phyloP scores from a whole-genome alignment of 2,329 filamentous ascomycete species.

The Basipetospora sp. region DNA sequence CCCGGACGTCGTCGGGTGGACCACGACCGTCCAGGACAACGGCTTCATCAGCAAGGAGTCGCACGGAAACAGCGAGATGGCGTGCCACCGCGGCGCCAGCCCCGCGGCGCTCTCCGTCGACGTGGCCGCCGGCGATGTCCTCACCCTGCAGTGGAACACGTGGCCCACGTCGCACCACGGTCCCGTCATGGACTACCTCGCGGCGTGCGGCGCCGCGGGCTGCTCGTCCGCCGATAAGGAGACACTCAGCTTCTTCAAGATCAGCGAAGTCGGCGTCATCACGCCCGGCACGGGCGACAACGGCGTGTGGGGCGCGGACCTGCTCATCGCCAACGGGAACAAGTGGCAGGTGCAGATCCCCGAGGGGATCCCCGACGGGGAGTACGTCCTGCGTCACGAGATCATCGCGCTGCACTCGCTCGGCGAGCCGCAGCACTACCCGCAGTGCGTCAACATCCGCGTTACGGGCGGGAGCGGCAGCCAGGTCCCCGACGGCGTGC shows the following conservation, averaged over 20 bases:
- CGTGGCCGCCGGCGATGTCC: constrained; percentile 41
- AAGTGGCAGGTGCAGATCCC: constrained; percentile 34
- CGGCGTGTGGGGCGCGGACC: constrained; percentile 42
- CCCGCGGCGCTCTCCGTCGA: constrained; percentile 24
- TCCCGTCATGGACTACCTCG: constrained; percentile 46
- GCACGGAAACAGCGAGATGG: constrained; percentile 26
- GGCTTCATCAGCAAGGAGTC: constrained; percentile 30
- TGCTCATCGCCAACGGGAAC: constrained; percentile 31
- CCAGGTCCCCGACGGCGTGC: constrained; percentile 16
- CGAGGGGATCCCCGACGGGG: constrained; percentile 30
- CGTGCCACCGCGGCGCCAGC: constrained; percentile 29
- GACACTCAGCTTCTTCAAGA: constrained; percentile 44
- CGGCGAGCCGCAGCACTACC: constrained; percentile 30
- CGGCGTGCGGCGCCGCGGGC: constrained; percentile 36
- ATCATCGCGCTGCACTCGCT: constrained; percentile 36
- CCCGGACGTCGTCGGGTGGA: constrained; percentile 18
- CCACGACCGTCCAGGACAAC: constrained; percentile 21
- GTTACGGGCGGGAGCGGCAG: constrained; percentile 29
- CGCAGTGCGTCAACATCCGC: constrained; percentile 34
- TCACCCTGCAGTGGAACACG: constrained; percentile 47
- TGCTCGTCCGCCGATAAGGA: constrained; percentile 37
- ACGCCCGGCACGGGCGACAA: constrained; percentile 21
- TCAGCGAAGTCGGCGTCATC: constrained; percentile 37
- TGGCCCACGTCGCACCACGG: constrained; percentile 54
- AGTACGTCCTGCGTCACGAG: constrained; percentile 41